Base-by-base conservation (phyloP, 345 rosid genomes). In the Nephelium lappaceum region DNA sequence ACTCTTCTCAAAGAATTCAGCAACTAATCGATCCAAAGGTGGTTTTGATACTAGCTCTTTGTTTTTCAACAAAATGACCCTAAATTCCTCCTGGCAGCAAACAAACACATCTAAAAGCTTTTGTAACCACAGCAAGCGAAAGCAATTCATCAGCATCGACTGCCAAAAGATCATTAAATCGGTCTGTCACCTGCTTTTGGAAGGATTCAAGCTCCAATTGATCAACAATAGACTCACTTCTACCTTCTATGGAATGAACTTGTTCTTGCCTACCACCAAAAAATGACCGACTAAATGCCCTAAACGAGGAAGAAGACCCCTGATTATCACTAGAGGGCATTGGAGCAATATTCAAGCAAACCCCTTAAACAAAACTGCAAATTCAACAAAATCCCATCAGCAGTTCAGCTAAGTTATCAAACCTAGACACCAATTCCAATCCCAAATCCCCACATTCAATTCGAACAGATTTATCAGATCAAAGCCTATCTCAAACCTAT, bases 31-130 rank as follows among this genome's bases (percentile, higher is more conserved):
- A 60, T 84, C 77, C 67, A 73, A 49, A 18, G 89, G 84, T 0
- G 85, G 71, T 55, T 73, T 80, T 6, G 25, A 70, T 39, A 82
- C 14, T 1, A 51, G 41, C n/a, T 49, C 79, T 75, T 78, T 73
- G 64, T 80, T 82, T 69, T 73, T 76, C 53, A 73, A 41, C 78
- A 86, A 71, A 38, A 86, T 72, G 49, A 67, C 75, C 72, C 82
- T 76, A 43, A 84, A 86, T 31, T 80, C 80, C 36, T 86, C 89
- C 63, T 72, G 85, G 83, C 77, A 82, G 70, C 63, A 73, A 24
- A 80, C 41, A 53, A 80, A 82, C 51, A 79, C 73, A 66, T 82
- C 83, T 69, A 86, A 74, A 70, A 86, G 87, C 68, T 84, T 84
- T 70, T 36, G 19, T 57, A 80, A 70, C 87, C 89, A 86, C 3